Conservation (phyloP, 768 basidiomycete species). For the Cyathus striatus region DNA sequence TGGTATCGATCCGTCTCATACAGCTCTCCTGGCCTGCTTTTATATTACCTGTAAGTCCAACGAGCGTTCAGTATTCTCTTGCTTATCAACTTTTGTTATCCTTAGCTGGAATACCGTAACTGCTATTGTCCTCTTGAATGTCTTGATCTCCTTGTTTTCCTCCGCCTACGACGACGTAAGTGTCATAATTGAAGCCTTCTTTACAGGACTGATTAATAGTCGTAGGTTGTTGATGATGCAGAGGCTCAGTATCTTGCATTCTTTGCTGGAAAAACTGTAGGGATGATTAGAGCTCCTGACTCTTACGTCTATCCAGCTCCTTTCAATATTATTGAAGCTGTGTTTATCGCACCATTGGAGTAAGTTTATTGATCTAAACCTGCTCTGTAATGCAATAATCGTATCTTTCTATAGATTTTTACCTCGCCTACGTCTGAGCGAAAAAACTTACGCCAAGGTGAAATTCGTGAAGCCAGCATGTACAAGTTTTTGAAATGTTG, state of each 20-base stretch:
- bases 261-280: constrained; percentile 82
- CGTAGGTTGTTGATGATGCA: constrained; percentile 73
- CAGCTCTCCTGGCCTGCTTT: constrained; percentile 53
- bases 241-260: constrained; percentile 89
- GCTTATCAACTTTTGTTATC: not conserved
- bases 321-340: constrained; percentile 81
- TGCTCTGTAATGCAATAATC: constrained; percentile 2
- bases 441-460: constrained; percentile 56
- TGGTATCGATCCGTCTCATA: not conserved
- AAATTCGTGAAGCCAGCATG: no score
- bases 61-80: not conserved
- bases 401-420: constrained; percentile 26
- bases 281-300: constrained; percentile 84
- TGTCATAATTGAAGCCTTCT: constrained; percentile 2
- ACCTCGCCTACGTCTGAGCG: constrained; percentile 37
- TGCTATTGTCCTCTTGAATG: constrained; percentile 82
- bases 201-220: constrained; percentile 1
- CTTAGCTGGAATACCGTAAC: constrained; percentile 79
- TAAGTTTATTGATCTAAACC: constrained; percentile 40
- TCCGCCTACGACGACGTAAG: constrained; percentile 86
- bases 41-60: constrained; percentile 73
- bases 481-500: no score
- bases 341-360: constrained; percentile 85
- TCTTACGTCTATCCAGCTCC: constrained; percentile 88
- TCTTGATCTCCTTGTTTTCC: constrained; percentile 93